phyloP scores from a whole-genome alignment of 1,284 basidiomycete genomes.

The Pseudozyma flocculosa region DNA sequence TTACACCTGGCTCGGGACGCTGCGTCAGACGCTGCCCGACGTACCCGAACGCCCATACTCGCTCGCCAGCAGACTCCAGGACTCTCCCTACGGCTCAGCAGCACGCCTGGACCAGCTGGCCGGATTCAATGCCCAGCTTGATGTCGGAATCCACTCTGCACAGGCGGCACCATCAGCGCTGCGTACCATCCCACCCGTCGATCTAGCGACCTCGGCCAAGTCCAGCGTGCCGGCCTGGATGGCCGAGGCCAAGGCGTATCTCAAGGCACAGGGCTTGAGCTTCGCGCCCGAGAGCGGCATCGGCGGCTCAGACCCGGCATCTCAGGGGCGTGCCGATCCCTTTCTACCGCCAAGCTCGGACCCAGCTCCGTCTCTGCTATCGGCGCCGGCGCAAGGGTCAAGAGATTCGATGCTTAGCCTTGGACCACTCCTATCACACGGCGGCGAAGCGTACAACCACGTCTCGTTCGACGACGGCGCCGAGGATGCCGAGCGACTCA shows the following conservation, averaged over 20 bases:
- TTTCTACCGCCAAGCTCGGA: no score
- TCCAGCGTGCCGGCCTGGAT: conserved; percentile 16
- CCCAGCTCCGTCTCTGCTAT: no score
- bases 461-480: conserved; percentile 19
- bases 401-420: no score
- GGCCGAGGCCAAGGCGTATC: conserved; percentile 31
- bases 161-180: conserved; percentile 2
- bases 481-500: conserved; percentile 32
- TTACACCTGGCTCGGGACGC: conserved; percentile 28
- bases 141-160: no score
- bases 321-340: no score
- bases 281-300: conserved; percentile 4
- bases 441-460: conserved; percentile 1
- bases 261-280: conserved; percentile 23
- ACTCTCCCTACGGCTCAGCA: conserved; percentile 10
- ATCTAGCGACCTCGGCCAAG: no score
- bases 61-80: conserved; percentile 5
- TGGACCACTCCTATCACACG: no score
- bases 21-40: conserved; percentile 28
- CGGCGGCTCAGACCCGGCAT: neutral
- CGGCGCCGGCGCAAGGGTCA: no score
- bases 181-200: no score
- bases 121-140: conserved; percentile 7
- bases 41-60: conserved; percentile 14
- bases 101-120: conserved; percentile 10